Evolutionary conservation across 371 early-diverging fungal species (phyloP).

Genomic region (Mortierella sp.): DNA sequence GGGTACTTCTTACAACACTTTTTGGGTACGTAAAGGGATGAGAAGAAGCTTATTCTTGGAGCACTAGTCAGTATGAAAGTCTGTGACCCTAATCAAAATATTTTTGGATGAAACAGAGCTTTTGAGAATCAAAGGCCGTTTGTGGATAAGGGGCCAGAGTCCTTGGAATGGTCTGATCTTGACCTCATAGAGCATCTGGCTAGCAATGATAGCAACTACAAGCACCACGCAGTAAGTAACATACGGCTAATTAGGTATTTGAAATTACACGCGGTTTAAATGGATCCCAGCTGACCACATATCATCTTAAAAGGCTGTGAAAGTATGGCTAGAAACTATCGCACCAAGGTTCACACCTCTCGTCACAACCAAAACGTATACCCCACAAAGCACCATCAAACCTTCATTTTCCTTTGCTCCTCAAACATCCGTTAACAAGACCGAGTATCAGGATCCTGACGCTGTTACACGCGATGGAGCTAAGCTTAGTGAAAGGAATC

Average conservation of each 20-base stretch:
- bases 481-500: slow-evolving; percentile 28
- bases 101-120: slow-evolving; percentile 13
- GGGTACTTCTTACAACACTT: slow-evolving; percentile 41
- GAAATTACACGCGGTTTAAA: background rate
- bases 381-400: background rate
- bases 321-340: slow-evolving; percentile 46
- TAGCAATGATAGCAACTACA: slow-evolving; percentile 30
- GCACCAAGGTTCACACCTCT: slow-evolving; percentile 28
- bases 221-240: slow-evolving; percentile 34
- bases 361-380: slow-evolving; percentile 15
- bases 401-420: slow-evolving; percentile 15
- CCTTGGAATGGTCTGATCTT: slow-evolving; percentile 39
- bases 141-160: slow-evolving; percentile 34
- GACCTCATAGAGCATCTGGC: slow-evolving; percentile 44
- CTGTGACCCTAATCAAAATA: background rate
- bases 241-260: background rate
- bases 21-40: slow-evolving; percentile 18
- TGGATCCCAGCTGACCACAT: background rate
- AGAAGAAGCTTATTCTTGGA: background rate
- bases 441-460: slow-evolving; percentile 40
- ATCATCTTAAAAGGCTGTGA: slow-evolving; percentile 36
- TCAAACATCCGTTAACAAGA: background rate
- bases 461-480: slow-evolving; percentile 39
- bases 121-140: slow-evolving; percentile 22
- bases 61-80: background rate